Conservation (phyloP, 257 asterid species). For the Pogostemon cablin region DNA sequence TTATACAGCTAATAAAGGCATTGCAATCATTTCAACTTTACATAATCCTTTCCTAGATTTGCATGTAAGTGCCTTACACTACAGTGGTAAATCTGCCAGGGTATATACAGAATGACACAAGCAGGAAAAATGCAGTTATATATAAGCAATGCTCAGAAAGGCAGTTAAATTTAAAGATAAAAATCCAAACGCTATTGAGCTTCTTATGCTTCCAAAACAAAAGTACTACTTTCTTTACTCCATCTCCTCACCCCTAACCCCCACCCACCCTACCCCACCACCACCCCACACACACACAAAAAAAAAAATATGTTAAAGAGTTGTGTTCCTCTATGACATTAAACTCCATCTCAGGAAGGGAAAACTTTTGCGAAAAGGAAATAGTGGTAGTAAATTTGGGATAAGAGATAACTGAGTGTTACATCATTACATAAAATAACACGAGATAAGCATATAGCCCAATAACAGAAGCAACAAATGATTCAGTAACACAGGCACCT, state of each 20-base stretch:
- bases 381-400: not conserved
- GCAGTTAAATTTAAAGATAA: not conserved
- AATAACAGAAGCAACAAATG: conserved; percentile 2
- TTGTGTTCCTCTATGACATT: not conserved
- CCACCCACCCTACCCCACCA: no score
- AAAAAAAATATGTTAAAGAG: no score
- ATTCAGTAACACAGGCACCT: conserved; percentile 7
- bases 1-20: conserved; percentile 20
- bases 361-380: not conserved
- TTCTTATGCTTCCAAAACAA: not conserved
- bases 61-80: not conserved
- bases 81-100: conserved; percentile 9
- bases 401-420: not conserved
- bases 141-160: not conserved
- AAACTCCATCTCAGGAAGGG: not conserved
- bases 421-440: conserved; percentile 12
- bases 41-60: not conserved
- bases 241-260: no score
- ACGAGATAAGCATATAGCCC: not conserved
- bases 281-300: no score
- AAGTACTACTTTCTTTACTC: not conserved
- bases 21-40: conserved; percentile 1
- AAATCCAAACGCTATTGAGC: not conserved
- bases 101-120: conserved; percentile 1
- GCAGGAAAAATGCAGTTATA: conserved; percentile 1